Percentiles rank a stretch among this genome's conserved stretches.
Conservation (phyloP, 495 filamentous ascomycete species). For the Tuber umbilicatum region DNA sequence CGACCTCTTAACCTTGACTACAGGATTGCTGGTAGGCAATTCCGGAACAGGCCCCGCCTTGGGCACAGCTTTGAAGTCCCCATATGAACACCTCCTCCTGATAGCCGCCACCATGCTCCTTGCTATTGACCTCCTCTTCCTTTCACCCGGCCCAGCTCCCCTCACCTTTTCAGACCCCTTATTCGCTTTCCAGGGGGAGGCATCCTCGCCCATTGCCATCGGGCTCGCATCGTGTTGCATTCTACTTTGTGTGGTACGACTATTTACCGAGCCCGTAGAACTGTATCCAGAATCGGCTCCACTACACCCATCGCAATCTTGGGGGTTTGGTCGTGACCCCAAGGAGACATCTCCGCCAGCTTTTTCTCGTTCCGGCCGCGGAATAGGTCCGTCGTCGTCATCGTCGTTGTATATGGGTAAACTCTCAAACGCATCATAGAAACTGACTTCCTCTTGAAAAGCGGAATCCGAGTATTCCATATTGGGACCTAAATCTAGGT, state of each 20-base stretch:
- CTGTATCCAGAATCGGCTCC: constrained; percentile 32
- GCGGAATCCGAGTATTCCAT: not conserved
- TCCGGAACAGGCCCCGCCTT: not conserved
- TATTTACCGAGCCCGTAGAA: constrained; percentile 30
- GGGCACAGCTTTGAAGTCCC: constrained; percentile 24
- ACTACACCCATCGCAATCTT: constrained; percentile 10
- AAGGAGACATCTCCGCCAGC: not conserved
- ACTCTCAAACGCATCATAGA: not conserved
- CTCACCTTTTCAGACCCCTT: not conserved
- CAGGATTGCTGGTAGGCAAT: not conserved
- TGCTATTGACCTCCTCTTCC: constrained; percentile 14
- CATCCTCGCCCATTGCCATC: not conserved
- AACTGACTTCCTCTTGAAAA: not conserved
- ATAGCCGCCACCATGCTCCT: constrained; percentile 28
- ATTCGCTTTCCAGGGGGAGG: not conserved
- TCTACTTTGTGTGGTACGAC: constrained; percentile 10
- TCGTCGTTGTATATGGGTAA: not conserved
- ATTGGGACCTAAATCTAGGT: not conserved
- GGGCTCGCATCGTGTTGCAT: not conserved
- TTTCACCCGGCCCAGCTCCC: not conserved
- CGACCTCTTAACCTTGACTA: constrained; percentile 13
- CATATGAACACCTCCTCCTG: constrained; percentile 32
- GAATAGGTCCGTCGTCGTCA: not conserved
- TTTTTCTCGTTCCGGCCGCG: not conserved
- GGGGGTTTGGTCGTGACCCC: constrained; percentile 3